Base-by-base conservation (phyloP, 2,329 filamentous ascomycete species). In the Xylariaceae sp. region DNA sequence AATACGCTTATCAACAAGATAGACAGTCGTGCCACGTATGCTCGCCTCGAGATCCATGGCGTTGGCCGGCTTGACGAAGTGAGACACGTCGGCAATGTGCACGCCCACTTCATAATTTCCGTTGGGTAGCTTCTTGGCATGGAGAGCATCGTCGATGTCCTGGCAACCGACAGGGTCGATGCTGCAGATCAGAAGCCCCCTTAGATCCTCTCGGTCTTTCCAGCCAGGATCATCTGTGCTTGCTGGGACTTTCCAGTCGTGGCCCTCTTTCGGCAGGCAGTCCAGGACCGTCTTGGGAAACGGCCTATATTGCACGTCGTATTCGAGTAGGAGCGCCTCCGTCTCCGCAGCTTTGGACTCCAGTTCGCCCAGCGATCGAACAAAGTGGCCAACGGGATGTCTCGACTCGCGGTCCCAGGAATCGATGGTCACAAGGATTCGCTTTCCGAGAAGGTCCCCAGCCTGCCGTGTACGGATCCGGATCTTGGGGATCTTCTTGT, bases 281-380 rank as follows among this genome's bases (percentile, higher is more conserved):
- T 98, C 89, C 37, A 98, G 68, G 4, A 98, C 90, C 0, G 88
- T 86, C 65, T 95, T 95, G 4, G 92, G 89, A 62, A 98, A 98
- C 1, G 92, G 92, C 40, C 90, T 80, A 64, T 98, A 98, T 61
- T 98, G 92, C 3, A 98, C 92, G 57, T 98, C 92, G 66, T 89
- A 95, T 61, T 98, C 92, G 18, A 98, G 73, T 9, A 98, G 70
- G 31, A 98, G 68, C 14, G 92, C 92, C 62, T 98, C 92, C 0
- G 92, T 98, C 67, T 97, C 92, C 6, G 92, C 92, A n/a, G 85
- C 88, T 63, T 98, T 97, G 5, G 86, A 94, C 64, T 98, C 92
- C 32, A 98, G 68, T 61, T 95, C 89, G 49, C 92, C 92, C 7
- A 98, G 68, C 16, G 88, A 92, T 43, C 92, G 84, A 34, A 98